Conservation (phyloP, 139 green algal genomes). For the Auxenochlorella protothecoides region DNA sequence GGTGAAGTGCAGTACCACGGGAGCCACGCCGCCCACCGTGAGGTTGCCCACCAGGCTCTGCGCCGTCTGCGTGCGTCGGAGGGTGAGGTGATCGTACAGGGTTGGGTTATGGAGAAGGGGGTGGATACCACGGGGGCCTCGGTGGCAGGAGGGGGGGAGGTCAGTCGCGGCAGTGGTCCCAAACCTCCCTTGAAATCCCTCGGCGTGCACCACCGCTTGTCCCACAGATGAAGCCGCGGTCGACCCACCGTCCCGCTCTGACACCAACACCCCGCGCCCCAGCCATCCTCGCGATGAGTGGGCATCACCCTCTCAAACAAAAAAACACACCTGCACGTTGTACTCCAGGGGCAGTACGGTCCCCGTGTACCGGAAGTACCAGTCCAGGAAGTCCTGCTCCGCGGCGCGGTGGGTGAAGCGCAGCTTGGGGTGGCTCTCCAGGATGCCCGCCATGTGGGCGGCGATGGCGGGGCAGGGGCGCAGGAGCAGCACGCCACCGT, state of each 20-base stretch:
- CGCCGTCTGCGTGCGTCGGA: not conserved
- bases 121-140: too few species aligned
- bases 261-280: too few species aligned
- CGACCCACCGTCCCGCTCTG: too few species aligned
- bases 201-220: too few species aligned
- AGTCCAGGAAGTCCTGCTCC: conserved; percentile 18
- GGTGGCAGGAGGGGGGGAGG: too few species aligned
- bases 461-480: conserved; percentile 7
- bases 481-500: conserved; percentile 17
- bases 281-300: too few species aligned
- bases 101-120: too few species aligned
- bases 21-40: not conserved
- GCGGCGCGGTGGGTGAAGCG: conserved; percentile 7
- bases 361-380: conserved; percentile 14
- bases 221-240: too few species aligned
- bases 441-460: conserved; percentile 10
- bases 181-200: too few species aligned
- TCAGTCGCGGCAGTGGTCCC: too few species aligned
- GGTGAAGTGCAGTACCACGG: conserved; percentile 11
- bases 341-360: conserved; percentile 9
- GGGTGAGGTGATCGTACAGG: too few species aligned
- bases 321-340: conserved; percentile 1
- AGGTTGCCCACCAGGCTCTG: conserved; percentile 6
- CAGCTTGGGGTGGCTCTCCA: conserved; percentile 13
- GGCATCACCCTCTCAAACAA: too few species aligned